Evolutionary conservation across 495 filamentous ascomycete genomes (phyloP).

Genomic region (Pyrenopolyporus hunteri): DNA sequence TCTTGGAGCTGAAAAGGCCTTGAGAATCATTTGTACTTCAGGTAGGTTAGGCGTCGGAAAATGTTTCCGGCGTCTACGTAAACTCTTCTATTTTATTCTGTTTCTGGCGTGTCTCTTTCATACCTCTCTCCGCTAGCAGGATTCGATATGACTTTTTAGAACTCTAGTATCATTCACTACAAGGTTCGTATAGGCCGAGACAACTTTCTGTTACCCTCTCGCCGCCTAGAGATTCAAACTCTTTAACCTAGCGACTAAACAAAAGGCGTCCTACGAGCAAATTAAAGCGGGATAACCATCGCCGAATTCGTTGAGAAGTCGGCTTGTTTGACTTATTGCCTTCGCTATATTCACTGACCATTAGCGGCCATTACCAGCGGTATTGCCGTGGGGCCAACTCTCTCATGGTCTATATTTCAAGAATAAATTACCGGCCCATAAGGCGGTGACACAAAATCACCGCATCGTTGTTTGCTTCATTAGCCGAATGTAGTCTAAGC

Average conservation of each 20-base stretch:
- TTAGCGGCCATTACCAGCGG: neutral
- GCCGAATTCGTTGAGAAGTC: neutral
- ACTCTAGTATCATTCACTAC: too few species aligned
- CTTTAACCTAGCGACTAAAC: too few species aligned
- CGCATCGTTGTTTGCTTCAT: constrained; percentile 18
- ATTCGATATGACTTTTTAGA: neutral
- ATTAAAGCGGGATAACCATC: too few species aligned
- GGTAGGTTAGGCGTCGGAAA: neutral
- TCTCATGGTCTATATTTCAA: neutral
- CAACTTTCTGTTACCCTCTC: too few species aligned
- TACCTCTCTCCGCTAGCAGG: neutral
- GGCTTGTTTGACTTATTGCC: neutral
- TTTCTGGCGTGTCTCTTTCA: neutral
- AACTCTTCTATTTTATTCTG: neutral
- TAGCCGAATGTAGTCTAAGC: constrained; percentile 26
- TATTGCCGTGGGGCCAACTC: constrained; percentile 1
- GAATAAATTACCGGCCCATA: constrained; percentile 2
- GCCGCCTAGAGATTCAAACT: too few species aligned
- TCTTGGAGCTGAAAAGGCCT: constrained; percentile 12
- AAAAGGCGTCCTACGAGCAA: too few species aligned
- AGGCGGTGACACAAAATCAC: constrained; percentile 1
- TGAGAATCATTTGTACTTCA: neutral
- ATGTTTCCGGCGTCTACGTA: neutral
- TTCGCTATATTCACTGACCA: constrained; percentile 1
- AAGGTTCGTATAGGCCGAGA: too few species aligned